These are phyloP conservation scores for Arthrobotrys conoides DNA, from an alignment of 2,329 filamentous ascomycete genomes.

Conservation along the genomic window DNA sequence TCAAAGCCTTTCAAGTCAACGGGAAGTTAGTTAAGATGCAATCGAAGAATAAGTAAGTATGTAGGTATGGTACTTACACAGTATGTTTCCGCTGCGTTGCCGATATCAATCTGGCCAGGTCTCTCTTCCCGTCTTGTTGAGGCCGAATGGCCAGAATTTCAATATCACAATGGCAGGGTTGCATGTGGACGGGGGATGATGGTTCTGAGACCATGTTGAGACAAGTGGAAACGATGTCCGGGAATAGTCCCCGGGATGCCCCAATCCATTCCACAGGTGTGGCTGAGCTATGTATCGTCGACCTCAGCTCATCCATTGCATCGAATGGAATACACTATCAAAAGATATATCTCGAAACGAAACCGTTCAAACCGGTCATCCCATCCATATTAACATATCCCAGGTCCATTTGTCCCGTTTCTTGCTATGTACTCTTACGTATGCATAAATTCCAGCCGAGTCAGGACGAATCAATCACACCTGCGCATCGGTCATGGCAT, in stretches of 20 bases:
- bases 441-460: slow-evolving; percentile 27
- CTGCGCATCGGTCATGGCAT: slow-evolving; percentile 16
- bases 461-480: slow-evolving; percentile 52
- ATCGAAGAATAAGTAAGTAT: not conserved
- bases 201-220: slow-evolving; percentile 43
- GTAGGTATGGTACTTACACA: not conserved
- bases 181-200: slow-evolving; percentile 54
- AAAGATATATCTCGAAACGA: slow-evolving; percentile 3
- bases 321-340: not conserved
- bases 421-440: slow-evolving; percentile 13
- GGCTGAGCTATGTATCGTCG: slow-evolving; percentile 35
- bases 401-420: slow-evolving; percentile 6
- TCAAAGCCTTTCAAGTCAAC: slow-evolving; percentile 10
- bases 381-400: slow-evolving; percentile 29
- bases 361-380: too few relatives aligned
- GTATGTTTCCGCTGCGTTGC: slow-evolving; percentile 35
- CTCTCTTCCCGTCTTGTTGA: slow-evolving; percentile 33
- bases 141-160: slow-evolving; percentile 37
- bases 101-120: slow-evolving; percentile 22
- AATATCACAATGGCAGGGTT: slow-evolving; percentile 21
- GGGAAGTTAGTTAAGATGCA: slow-evolving; percentile 16
- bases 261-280: slow-evolving; percentile 52
- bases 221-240: slow-evolving; percentile 50
- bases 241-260: slow-evolving; percentile 14
- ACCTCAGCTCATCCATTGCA: slow-evolving; percentile 19